Evolutionary conservation across 495 filamentous ascomycete species (phyloP), one percentile per base, ranked within the genome.

Genomic region (Penicillium pancosmium): DNA sequence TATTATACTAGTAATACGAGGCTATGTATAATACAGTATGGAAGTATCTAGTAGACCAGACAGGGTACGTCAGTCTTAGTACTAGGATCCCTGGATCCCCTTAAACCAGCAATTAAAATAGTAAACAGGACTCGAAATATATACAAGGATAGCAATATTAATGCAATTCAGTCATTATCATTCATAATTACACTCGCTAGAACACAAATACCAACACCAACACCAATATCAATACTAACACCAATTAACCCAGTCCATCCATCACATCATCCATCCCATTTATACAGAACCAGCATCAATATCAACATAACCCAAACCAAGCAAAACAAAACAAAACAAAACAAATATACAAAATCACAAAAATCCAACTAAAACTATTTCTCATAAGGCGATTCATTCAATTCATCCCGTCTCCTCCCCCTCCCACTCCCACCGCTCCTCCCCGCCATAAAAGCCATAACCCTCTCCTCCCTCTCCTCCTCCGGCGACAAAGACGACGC

Each of bases 381-480:
- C 27, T 38, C 36, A 38, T 38, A 12, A 38, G 36, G 36, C 5
- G 41, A 44, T 16, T 44, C 41, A 48, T 48, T 27, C 36, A 38
- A 38, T 38, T 38, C 36, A 38, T 38, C 11, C 36, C 36, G 8
- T 13, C 36, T 1, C 36, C 43, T 46, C 43, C 43, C 43, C 1
- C 43, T 23, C 23, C 23, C 23, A 23, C 23, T 23, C 23, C 23
- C 23, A 23, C 23, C 23, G 4, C 23, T 23, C 23, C 23, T 23
- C 3, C 23, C 23, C 23, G 23, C 11, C 46, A 48, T 48, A 25
- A 48, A 47, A 11, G 16, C 52, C 40, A 55, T 19, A 12, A 48
- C 34, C 25, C 47, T 35, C 48, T 65, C 67, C 60, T 74, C 73
- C 34, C 47, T 34, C 48, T 65, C 67, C 60, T 74, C 72, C 38